phyloP scores from a whole-genome alignment of 192 early-diverging fungal genomes.

The Coemansia sp. region DNA sequence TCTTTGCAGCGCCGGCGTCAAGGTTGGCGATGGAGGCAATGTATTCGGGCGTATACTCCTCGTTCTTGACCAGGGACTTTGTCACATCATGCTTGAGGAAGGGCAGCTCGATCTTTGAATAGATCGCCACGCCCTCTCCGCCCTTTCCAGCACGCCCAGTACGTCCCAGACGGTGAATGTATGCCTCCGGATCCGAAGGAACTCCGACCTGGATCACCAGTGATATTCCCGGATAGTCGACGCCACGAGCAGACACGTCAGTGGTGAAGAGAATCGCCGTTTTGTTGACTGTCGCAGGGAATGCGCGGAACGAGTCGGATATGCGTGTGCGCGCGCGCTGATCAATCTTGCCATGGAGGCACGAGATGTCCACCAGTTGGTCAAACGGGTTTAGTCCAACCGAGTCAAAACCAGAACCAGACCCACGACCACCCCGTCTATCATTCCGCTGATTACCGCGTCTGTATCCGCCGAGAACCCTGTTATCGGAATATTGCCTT shows the following conservation, averaged over 20 bases:
- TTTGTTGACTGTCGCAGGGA: constrained; percentile 33
- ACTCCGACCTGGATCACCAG: constrained; percentile 90
- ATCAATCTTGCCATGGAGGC: constrained; percentile 77
- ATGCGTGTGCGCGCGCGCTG: constrained; percentile 71
- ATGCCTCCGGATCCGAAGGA: constrained; percentile 79
- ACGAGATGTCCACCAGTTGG: constrained; percentile 15
- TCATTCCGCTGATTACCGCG: not conserved
- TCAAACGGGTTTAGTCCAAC: not conserved
- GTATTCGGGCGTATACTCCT: constrained; percentile 33
- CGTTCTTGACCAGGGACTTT: constrained; percentile 60
- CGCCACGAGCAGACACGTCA: constrained; percentile 95
- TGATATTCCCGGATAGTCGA: constrained; percentile 93
- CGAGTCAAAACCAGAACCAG: not conserved
- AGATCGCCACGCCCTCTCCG: constrained; percentile 82
- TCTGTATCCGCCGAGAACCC: not conserved
- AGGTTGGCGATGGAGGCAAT: constrained; percentile 22
- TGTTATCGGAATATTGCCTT: not conserved
- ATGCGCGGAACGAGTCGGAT: constrained; percentile 73
- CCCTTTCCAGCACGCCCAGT: constrained; percentile 93
- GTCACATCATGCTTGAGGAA: constrained; percentile 67
- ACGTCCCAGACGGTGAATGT: constrained; percentile 95
- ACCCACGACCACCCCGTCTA: not conserved
- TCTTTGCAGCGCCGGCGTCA: constrained; percentile 20
- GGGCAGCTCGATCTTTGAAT: constrained; percentile 74
- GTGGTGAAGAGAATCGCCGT: constrained; percentile 82